Evolutionary conservation across 2,329 filamentous ascomycete species (phyloP).

Genomic region (Tolypocladium endophyticum): DNA sequence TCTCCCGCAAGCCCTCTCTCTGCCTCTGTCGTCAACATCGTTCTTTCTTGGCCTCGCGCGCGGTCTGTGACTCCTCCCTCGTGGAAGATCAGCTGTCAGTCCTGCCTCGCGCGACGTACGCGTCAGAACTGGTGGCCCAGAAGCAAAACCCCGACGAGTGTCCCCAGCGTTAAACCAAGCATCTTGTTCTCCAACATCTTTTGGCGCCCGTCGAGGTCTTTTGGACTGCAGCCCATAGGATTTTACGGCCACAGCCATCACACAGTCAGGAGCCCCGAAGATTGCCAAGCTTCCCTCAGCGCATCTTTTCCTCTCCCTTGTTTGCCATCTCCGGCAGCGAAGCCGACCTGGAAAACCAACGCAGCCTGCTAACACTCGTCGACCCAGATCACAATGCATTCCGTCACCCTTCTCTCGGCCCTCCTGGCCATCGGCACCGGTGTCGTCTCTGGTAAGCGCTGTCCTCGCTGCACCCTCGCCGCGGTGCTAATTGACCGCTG

Average conservation of each 20-base stretch:
- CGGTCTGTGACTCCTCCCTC: not conserved
- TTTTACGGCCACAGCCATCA: conserved; percentile 5
- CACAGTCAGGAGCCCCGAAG: conserved; percentile 6
- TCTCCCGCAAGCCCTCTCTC: conserved; percentile 5
- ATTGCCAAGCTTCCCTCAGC: not conserved
- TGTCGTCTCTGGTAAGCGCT: conserved; percentile 31
- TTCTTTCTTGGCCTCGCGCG: not conserved
- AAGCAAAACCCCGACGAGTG: not conserved
- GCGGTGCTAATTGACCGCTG: not conserved
- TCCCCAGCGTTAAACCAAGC: not conserved
- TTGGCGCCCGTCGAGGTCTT: conserved; percentile 9
- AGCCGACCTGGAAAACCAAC: not conserved
- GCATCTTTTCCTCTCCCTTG: not conserved
- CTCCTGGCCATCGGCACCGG: conserved; percentile 29
- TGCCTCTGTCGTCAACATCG: conserved; percentile 9
- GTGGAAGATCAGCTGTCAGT: not conserved
- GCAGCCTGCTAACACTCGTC: conserved; percentile 7
- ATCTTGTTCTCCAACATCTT: conserved; percentile 11
- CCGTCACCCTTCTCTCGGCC: conserved; percentile 33
- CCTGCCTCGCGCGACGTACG: conserved; percentile 2
- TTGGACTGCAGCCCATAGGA: conserved; percentile 12
- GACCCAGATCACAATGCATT: conserved; percentile 33
- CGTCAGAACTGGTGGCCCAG: not conserved
- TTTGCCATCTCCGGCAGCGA: not conserved
- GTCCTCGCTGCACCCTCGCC: not conserved